phyloP scores from a whole-genome alignment of 345 rosid species.

The Brassica incana region DNA sequence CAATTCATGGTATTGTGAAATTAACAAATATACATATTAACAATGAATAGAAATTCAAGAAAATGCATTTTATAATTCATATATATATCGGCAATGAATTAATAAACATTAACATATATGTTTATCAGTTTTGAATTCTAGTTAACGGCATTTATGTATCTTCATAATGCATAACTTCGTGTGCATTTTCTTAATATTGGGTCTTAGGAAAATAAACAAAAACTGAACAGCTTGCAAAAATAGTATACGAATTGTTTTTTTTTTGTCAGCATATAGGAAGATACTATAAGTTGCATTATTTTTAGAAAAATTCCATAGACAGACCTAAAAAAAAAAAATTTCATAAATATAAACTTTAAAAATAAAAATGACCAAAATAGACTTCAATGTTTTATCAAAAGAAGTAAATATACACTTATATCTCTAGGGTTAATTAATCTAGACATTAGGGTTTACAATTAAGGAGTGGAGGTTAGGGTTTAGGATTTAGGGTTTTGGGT shows the following conservation, averaged over 20 bases:
- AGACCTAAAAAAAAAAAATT: no score
- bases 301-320: no score
- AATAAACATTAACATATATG: not conserved
- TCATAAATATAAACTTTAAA: no score
- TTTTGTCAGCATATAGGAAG: not conserved
- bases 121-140: not conserved
- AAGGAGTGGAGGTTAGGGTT: no score
- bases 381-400: no score
- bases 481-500: no score
- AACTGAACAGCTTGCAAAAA: not conserved
- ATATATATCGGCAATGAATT: not conserved
- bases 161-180: not conserved
- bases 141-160: not conserved
- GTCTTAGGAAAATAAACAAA: not conserved
- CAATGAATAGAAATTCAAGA: not conserved
- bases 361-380: no score
- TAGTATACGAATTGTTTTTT: not conserved
- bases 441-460: no score
- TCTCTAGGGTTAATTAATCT: no score
- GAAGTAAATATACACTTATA: no score
- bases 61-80: not conserved
- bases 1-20: not conserved
- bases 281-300: not conserved
- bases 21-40: not conserved
- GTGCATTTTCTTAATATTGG: not conserved